These are phyloP conservation scores for Chlorella variabilis DNA, from an alignment of 163 green algal genomes.

Conservation along the genomic window DNA sequence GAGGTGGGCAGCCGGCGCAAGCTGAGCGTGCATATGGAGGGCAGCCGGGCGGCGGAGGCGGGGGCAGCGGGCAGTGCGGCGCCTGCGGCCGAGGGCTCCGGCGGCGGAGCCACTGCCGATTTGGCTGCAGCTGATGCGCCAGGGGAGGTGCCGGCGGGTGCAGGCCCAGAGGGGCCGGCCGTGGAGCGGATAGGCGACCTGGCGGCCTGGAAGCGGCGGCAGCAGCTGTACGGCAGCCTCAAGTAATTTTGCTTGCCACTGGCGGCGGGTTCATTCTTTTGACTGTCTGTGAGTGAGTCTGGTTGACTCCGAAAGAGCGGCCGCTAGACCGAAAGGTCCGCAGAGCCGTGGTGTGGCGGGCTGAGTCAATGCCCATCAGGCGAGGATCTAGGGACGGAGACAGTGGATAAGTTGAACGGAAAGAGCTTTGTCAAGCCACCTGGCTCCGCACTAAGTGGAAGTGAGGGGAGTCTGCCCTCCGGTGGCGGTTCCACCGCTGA, in stretches of 20 bases:
- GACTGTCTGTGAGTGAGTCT: no score
- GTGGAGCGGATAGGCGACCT: conserved; percentile 51
- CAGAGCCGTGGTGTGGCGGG: no score
- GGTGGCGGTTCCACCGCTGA: no score
- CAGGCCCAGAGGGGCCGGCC: not conserved
- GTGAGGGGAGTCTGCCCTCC: no score
- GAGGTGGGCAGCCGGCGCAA: conserved; percentile 43
- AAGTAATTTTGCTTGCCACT: not conserved
- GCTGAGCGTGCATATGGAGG: conserved; percentile 57
- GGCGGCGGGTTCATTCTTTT: no score
- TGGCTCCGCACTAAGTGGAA: no score
- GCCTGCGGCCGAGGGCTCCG: not conserved
- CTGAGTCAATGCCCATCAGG: no score
- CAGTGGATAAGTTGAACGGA: no score
- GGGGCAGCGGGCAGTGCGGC: conserved; percentile 5
- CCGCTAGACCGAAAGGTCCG: no score
- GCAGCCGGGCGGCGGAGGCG: conserved; percentile 20
- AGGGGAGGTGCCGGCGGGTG: not conserved
- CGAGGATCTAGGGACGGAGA: no score
- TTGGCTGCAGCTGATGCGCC: not conserved
- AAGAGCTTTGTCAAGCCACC: no score
- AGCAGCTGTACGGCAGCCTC: conserved; percentile 38
- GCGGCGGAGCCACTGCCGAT: not conserved
- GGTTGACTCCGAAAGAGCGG: not conserved
- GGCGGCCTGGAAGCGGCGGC: conserved; percentile 51